Conservation (phyloP, 2,329 filamentous ascomycete genomes). For the Biscogniauxia mediterranea region DNA sequence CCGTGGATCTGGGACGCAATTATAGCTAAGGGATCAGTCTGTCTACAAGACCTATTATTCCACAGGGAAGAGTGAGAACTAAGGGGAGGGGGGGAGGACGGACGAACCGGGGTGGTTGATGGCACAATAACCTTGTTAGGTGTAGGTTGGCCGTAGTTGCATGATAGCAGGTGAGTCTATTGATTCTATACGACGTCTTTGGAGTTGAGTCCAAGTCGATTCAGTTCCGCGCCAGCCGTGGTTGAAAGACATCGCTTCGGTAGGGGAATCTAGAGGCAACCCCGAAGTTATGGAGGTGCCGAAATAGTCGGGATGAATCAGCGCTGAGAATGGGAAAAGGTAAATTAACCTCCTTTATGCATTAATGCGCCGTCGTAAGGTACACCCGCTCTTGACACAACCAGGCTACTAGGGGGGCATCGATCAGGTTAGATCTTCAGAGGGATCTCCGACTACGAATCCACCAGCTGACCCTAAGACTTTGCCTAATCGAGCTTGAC, state of each 20-base stretch:
- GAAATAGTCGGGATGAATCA: slow-evolving; percentile 14
- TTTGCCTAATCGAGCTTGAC: slow-evolving; percentile 1
- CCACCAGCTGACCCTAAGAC: slow-evolving; percentile 6
- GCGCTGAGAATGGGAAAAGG: slow-evolving; percentile 21
- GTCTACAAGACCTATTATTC: background rate
- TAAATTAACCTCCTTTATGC: slow-evolving; percentile 31
- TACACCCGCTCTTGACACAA: slow-evolving; percentile 5
- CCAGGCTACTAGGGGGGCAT: background rate
- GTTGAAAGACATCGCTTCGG: background rate
- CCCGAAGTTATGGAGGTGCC: slow-evolving; percentile 23
- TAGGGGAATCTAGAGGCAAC: background rate
- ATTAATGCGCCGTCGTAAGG: slow-evolving; percentile 24
- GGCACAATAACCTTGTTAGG: background rate
- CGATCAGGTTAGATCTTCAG: slow-evolving; percentile 21
- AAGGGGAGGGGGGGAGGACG: too few species aligned
- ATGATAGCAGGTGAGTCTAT: background rate
- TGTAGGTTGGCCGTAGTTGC: background rate
- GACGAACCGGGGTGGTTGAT: background rate
- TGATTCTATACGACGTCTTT: background rate
- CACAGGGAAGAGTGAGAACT: background rate
- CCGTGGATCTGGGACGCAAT: background rate
- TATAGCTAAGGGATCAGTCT: background rate
- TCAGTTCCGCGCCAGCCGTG: background rate
- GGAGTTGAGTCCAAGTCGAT: background rate
- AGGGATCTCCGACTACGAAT: slow-evolving; percentile 14